Evolutionary conservation across 139 green algal genomes (phyloP).

Genomic region (Chlamydomonas incerta): DNA sequence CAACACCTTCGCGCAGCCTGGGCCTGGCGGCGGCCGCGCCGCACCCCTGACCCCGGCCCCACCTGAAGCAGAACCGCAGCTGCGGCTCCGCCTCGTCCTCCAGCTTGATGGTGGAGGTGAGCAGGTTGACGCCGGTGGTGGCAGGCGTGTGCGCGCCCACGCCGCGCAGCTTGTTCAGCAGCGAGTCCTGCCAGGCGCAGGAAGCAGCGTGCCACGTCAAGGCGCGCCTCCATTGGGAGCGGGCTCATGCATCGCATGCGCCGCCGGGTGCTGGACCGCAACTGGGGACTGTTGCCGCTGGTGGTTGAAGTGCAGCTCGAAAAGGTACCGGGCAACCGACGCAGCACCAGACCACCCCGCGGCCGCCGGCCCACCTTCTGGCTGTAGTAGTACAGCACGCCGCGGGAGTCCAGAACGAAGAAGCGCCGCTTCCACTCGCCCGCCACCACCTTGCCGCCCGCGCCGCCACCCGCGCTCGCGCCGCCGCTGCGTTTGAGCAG

Average conservation of each 20-base stretch:
- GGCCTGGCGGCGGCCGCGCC: no score
- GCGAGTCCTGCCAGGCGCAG: conserved; percentile 46
- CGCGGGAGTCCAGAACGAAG: conserved; percentile 89
- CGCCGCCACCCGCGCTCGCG: background rate
- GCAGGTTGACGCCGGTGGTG: conserved; percentile 85
- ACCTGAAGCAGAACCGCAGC: conserved; percentile 78
- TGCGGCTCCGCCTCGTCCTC: conserved; percentile 79
- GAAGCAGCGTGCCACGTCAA: no score
- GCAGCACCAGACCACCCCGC: no score
- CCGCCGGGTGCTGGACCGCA: no score
- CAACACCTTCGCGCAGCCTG: no score
- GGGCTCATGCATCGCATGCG: no score
- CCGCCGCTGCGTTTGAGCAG: conserved; percentile 76
- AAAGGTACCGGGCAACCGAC: no score
- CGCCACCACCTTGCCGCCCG: conserved; percentile 42
- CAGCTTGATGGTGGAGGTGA: conserved; percentile 91
- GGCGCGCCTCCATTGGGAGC: no score
- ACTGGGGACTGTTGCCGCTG: background rate
- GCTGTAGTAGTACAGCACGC: conserved; percentile 82
- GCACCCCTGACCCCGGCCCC: background rate
- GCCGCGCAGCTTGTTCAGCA: conserved; percentile 37
- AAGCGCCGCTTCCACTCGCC: conserved; percentile 90
- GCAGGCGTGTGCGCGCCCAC: conserved; percentile 13
- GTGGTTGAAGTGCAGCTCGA: no score
- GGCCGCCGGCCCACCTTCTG: no score